Evolutionary conservation across 495 filamentous ascomycete genomes (phyloP), one percentile per base, ranked within the genome.

Genomic region (Aspergillus sclerotiicarbonarius): DNA sequence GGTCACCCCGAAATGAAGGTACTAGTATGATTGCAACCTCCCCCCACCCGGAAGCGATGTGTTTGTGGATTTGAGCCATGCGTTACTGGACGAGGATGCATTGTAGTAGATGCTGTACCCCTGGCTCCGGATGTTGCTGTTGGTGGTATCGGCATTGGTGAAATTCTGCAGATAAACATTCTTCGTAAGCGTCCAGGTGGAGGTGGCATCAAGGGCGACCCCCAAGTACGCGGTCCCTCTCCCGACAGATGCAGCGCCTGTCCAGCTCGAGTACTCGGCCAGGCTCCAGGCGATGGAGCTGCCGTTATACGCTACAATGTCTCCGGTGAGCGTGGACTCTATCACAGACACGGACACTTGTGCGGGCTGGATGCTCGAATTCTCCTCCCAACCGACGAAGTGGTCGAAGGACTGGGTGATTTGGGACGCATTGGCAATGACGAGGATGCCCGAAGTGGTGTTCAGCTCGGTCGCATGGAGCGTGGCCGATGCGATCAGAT

Each of bases 141-240:
- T 18, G 1, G 18, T 46, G 10, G 49, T 21, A 4, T 54, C 33
- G 7, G 60, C 32, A 25, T 66, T 48, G 6, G 60, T 62, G 25
- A 66, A 62, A 25, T 62, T 60, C 15, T 58, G 50, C 13, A 66
- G 18, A 25, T 20, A 48, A 1, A 52, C 58, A 54, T 62, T 45
- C 8, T 35, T 41, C 16, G 60, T 66, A 41, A 66, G 20, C 18
- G 57, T 62, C 63, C 63, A 66, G 19, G 9, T 56, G 35, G 57
- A 60, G 2, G 63, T 66, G 10, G 53, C 20, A 20, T 66, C 63
- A 3, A 66, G 57, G 4, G 25, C 41, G 18, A 66, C 51, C 19
- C 50, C 57, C 25, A 66, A 60, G n/a, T 32, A 47, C 3, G 29
- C 57, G 1, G 45, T 35, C 7, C 47, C 58, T 9, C 56, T 56